These are phyloP conservation scores for Perkinsus marinus DNA, from an alignment of 169 alveolate species.

Conservation along the genomic window DNA sequence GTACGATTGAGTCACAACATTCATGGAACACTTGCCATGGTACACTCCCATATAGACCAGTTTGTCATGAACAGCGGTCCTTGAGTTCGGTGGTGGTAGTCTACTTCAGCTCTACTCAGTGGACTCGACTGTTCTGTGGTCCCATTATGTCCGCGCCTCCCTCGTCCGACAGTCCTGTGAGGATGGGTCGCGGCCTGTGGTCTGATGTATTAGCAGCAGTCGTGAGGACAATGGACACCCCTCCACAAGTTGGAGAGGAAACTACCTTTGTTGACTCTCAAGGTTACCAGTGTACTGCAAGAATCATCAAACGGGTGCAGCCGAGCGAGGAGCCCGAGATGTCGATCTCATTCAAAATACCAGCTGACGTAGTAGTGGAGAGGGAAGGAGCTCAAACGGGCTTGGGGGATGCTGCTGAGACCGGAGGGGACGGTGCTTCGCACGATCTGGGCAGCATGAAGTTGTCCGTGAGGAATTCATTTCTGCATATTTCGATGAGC, in stretches of 20 bases:
- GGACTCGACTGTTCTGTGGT: not conserved
- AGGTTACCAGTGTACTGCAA: not conserved
- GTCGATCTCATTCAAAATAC: not conserved
- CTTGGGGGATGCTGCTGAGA: not conserved
- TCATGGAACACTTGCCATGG: not conserved
- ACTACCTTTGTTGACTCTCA: not conserved
- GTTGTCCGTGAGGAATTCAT: not conserved
- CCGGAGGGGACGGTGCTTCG: not conserved
- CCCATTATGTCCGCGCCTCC: not conserved
- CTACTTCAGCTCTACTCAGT: not conserved
- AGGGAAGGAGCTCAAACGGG: not conserved
- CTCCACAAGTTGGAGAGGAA: not conserved
- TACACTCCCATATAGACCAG: not conserved
- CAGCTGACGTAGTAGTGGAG: not conserved
- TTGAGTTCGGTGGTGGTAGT: not conserved
- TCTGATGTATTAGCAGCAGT: not conserved
- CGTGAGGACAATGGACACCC: not conserved
- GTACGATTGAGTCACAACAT: not conserved
- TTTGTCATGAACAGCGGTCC: not conserved
- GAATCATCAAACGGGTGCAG: not conserved
- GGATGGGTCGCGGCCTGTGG: not conserved
- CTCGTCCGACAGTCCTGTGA: not conserved
- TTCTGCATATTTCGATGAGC: not conserved
- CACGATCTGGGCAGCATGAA: not conserved
- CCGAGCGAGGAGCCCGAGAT: not conserved